Evolutionary conservation across 2,329 filamentous ascomycete species (phyloP).

Genomic region (Magnaporthiopsis incrustans): DNA sequence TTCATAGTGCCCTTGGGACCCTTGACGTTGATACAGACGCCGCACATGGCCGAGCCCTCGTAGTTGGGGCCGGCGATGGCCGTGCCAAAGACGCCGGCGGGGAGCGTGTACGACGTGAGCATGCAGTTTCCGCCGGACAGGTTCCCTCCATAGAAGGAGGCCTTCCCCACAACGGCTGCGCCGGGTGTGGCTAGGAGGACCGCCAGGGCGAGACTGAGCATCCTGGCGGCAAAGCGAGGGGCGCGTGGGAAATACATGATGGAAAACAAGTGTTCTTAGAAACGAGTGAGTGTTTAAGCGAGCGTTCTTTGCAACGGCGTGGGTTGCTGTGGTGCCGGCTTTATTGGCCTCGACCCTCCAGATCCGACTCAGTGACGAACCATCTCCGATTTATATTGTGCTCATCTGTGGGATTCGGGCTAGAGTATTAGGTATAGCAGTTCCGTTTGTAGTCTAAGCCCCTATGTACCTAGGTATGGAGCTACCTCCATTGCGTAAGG

Average conservation of each 20-base stretch:
- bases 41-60: slow-evolving; percentile 48
- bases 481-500: no score
- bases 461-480: no score
- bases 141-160: slow-evolving; percentile 49
- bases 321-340: not conserved
- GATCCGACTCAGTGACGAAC: not conserved
- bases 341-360: not conserved
- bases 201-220: not conserved
- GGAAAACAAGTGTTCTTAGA: not conserved
- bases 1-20: slow-evolving; percentile 49
- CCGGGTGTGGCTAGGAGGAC: not conserved
- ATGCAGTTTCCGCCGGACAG: slow-evolving; percentile 53
- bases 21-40: slow-evolving; percentile 52
- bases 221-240: not conserved
- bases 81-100: slow-evolving; percentile 50
- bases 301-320: not conserved
- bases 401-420: not conserved
- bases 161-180: slow-evolving; percentile 22
- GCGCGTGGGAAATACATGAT: not conserved
- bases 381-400: not conserved
- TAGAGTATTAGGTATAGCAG: no score
- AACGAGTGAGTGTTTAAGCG: not conserved
- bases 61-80: slow-evolving; percentile 53
- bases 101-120: slow-evolving; percentile 55
- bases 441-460: no score